Evolutionary conservation across 352 stramenopile species (phyloP).

Genomic region (Phytophthora europaea): DNA sequence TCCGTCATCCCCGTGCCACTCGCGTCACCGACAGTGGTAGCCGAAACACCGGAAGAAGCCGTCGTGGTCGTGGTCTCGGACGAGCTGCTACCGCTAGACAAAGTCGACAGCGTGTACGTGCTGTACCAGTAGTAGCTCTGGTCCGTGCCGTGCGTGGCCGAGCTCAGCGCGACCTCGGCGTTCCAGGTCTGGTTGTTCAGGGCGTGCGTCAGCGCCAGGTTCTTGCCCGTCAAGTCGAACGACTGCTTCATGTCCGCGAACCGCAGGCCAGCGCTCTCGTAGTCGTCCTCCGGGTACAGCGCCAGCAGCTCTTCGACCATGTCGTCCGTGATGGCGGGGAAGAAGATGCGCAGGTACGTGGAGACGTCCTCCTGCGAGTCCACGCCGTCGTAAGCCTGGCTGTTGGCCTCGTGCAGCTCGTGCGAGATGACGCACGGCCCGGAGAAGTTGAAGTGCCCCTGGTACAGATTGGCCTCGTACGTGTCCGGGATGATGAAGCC

Average conservation of each 20-base stretch:
- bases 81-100: constrained; percentile 2
- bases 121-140: constrained; percentile 39
- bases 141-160: constrained; percentile 23
- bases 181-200: constrained; percentile 38
- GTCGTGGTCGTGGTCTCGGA: constrained; percentile 9
- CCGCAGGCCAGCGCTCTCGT: constrained; percentile 30
- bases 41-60: constrained; percentile 15
- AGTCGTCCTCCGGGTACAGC: constrained; percentile 32
- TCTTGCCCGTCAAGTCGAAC: constrained; percentile 31
- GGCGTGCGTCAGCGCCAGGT: constrained; percentile 22
- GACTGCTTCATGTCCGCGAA: constrained; percentile 37
- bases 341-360: constrained; percentile 30
- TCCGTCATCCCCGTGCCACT: constrained; percentile 12
- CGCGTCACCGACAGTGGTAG: constrained; percentile 11
- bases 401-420: constrained; percentile 29
- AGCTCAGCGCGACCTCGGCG: constrained; percentile 18
- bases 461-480: constrained; percentile 36
- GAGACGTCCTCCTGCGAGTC: constrained; percentile 24
- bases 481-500: constrained; percentile 34
- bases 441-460: constrained; percentile 38
- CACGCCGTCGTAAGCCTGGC: constrained; percentile 18
- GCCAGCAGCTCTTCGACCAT: constrained; percentile 19
- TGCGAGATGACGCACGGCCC: constrained; percentile 24
- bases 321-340: constrained; percentile 29
- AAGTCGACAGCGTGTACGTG: constrained; percentile 27